Conservation (phyloP, 1,284 basidiomycete species). For the Pisolithus thermaeus region DNA sequence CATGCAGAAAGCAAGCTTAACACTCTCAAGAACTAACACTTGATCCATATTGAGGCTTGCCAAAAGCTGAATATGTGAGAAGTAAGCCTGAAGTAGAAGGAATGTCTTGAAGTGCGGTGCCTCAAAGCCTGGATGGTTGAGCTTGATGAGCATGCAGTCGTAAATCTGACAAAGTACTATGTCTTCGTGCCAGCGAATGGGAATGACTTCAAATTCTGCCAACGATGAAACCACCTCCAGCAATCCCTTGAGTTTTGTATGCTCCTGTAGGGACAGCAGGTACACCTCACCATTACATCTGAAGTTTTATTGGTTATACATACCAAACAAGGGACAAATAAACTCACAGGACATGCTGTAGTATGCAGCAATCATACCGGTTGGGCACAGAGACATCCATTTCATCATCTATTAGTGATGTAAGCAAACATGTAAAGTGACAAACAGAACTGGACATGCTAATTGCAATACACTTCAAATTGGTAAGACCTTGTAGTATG, state of each 20-base stretch:
- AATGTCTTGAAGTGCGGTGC: constrained; percentile 98
- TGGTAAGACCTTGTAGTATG: too few species aligned
- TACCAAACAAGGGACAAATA: not conserved
- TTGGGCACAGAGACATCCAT: constrained; percentile 92
- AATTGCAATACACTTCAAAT: too few species aligned
- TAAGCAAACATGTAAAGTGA: constrained; percentile 68
- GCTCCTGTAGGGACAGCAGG: constrained; percentile 92
- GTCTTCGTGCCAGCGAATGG: constrained; percentile 91
- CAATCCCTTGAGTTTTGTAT: too few species aligned
- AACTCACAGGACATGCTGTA: constrained; percentile 71
- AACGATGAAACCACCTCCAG: constrained; percentile 95
- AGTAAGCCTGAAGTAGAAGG: constrained; percentile 94
- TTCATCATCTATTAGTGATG: constrained; percentile 63
- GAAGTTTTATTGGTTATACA: constrained; percentile 5
- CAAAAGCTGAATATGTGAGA: constrained; percentile 87
- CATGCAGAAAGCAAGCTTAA: constrained; percentile 88
- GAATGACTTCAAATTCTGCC: constrained; percentile 92
- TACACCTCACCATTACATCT: too few species aligned
- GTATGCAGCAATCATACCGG: constrained; percentile 94
- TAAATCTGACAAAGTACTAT: constrained; percentile 80
- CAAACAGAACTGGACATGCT: too few species aligned
- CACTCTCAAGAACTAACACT: constrained; percentile 73
- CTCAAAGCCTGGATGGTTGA: constrained; percentile 88
- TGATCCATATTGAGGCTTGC: constrained; percentile 97
- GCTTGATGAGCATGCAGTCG: constrained; percentile 98